Evolutionary conservation across 331 rosid genomes (phyloP).

Genomic region (Prunus yedoensis): DNA sequence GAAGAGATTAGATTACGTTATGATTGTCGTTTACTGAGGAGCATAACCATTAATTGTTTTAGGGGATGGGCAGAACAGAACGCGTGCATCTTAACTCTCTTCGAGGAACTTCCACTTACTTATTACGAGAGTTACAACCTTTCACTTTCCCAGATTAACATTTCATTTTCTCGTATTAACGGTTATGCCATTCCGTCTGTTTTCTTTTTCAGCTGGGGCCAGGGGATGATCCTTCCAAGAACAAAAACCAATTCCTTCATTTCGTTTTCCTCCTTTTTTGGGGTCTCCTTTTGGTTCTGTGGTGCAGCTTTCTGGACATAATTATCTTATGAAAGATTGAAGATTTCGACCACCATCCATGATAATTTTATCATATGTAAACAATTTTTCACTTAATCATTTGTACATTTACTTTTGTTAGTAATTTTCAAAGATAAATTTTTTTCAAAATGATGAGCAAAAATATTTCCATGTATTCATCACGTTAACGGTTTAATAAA

Average conservation of each 20-base stretch:
- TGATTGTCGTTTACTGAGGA: slow-evolving; percentile 25
- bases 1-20: slow-evolving; percentile 21
- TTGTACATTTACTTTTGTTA: too few species aligned
- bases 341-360: background rate
- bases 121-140: too few species aligned
- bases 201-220: background rate
- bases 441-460: too few species aligned
- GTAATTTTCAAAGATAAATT: too few species aligned
- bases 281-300: background rate
- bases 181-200: background rate
- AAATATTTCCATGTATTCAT: too few species aligned
- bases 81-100: slow-evolving; percentile 5
- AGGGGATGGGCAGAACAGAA: background rate
- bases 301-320: background rate
- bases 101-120: slow-evolving; percentile 18
- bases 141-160: background rate
- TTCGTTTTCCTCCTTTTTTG: background rate
- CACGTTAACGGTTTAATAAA: too few species aligned
- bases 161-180: background rate
- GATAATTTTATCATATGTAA: too few species aligned
- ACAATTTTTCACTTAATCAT: too few species aligned
- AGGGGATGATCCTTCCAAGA: background rate
- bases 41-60: slow-evolving; percentile 9
- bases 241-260: background rate
- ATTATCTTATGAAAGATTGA: background rate